A percentile compares a stretch with the other conserved stretches of the same genome.
Conservation (phyloP, 805 yeast species). For the Lipomyces starkeyi region DNA sequence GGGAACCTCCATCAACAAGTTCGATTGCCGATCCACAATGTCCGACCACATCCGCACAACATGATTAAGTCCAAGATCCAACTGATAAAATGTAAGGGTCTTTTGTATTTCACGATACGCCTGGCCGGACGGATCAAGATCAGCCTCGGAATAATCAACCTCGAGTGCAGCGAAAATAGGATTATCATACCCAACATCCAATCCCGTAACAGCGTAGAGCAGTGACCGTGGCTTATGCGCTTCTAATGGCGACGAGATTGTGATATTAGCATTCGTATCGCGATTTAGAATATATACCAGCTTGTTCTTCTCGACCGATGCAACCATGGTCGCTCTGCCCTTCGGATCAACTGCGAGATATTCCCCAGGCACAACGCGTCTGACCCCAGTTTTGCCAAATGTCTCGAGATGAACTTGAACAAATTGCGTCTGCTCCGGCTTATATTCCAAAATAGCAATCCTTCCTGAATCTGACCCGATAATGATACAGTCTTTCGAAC, state of each 20-base stretch:
- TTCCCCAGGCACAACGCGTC: conserved; percentile 78
- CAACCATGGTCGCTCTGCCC: conserved; percentile 69
- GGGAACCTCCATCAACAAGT: conserved; percentile 69
- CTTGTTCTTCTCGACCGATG: conserved; percentile 76
- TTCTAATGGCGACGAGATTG: conserved; percentile 76
- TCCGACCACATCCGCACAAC: conserved; percentile 61
- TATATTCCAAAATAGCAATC: conserved; percentile 59
- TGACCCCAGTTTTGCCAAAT: conserved; percentile 71
- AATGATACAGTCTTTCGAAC: conserved; percentile 62
- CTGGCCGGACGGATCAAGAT: conserved; percentile 40
- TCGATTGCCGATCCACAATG: conserved; percentile 52
- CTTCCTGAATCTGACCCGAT: conserved; percentile 83
- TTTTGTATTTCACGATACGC: conserved; percentile 41
- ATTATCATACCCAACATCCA: conserved; percentile 81
- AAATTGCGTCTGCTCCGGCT: conserved; percentile 50
- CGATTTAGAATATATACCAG: conserved; percentile 68
- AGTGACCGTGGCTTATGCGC: conserved; percentile 58
- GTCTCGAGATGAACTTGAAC: conserved; percentile 62
- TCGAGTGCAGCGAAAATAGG: conserved; percentile 87
- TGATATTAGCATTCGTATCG: conserved; percentile 54
- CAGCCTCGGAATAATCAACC: conserved; percentile 54
- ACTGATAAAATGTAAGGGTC: conserved; percentile 69
- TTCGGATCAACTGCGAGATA: conserved; percentile 72
- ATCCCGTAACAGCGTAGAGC: conserved; percentile 59
- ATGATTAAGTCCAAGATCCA: conserved; percentile 86